Evolutionary conservation across 495 filamentous ascomycete genomes (phyloP).

Genomic region (Lasiosphaeria hispida): DNA sequence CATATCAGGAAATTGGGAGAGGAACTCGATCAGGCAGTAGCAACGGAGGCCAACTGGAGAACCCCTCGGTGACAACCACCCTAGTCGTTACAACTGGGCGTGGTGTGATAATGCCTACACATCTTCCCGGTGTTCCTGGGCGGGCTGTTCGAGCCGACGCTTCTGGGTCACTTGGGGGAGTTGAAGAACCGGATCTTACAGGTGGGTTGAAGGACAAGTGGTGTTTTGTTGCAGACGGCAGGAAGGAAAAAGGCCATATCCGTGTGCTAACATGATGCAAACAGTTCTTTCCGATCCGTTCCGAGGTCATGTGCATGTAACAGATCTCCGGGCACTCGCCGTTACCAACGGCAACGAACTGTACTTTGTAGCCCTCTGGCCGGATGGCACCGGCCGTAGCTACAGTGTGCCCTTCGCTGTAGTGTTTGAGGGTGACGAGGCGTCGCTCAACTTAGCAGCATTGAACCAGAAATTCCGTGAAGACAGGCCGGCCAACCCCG

Average conservation of each 20-base stretch:
- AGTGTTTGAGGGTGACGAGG: not conserved
- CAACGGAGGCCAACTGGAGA: not conserved
- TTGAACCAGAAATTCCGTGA: too few species aligned
- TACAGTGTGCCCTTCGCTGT: constrained; percentile 22
- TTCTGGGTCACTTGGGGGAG: too few species aligned
- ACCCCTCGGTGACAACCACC: too few species aligned
- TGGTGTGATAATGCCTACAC: too few species aligned
- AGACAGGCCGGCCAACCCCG: too few species aligned
- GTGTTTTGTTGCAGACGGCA: too few species aligned
- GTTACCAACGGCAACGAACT: not conserved
- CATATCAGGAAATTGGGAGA: not conserved
- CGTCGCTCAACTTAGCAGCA: not conserved
- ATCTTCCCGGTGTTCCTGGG: too few species aligned
- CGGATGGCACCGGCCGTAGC: not conserved
- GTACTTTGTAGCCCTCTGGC: constrained; percentile 24
- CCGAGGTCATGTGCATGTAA: not conserved
- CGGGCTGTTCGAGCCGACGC: too few species aligned
- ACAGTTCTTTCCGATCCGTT: not conserved
- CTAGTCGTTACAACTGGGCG: too few species aligned
- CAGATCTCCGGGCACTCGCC: not conserved
- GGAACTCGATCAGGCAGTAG: not conserved
- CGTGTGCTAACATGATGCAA: not conserved
- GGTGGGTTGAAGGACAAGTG: not conserved
- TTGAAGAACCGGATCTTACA: not conserved
- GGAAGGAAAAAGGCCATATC: too few species aligned